phyloP scores from a whole-genome alignment of 345 rosid genomes.

The Eucalyptus cloeziana region DNA sequence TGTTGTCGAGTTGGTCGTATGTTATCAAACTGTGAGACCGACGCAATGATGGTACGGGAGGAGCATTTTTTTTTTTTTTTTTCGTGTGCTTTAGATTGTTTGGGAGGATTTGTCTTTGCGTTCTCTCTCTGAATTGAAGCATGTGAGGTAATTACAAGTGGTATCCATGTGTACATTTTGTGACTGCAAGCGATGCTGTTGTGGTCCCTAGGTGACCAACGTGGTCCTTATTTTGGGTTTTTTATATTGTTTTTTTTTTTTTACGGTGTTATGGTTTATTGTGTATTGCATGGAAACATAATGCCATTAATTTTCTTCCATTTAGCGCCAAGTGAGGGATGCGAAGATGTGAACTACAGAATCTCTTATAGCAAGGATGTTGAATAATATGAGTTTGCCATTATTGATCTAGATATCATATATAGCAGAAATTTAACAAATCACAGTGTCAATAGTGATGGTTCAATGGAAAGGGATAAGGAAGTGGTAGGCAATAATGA shows the following conservation, averaged over 20 bases:
- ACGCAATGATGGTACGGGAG: not conserved
- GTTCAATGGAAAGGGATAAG: not conserved
- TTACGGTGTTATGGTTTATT: not conserved
- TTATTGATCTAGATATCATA: not conserved
- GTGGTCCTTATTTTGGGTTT: not conserved
- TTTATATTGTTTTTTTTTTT: too few species aligned
- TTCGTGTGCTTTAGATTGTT: not conserved
- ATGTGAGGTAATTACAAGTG: not conserved
- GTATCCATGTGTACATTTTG: not conserved
- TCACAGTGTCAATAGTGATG: not conserved
- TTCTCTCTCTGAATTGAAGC: not conserved
- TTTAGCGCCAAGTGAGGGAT: not conserved
- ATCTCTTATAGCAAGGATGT: not conserved
- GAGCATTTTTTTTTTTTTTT: not conserved
- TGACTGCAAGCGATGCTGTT: not conserved
- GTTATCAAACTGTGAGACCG: not conserved
- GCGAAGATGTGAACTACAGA: not conserved
- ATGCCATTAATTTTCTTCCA: not conserved
- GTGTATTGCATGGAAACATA: not conserved
- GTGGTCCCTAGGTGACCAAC: not conserved
- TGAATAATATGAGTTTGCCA: not conserved
- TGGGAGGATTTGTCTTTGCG: not conserved
- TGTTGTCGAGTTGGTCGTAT: not conserved
- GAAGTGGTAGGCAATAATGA: not conserved
- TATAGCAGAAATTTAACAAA: not conserved